Evolutionary conservation across 176 grass and related monocot genomes (phyloP).

Genomic region (Cenchrus fungigraminus): DNA sequence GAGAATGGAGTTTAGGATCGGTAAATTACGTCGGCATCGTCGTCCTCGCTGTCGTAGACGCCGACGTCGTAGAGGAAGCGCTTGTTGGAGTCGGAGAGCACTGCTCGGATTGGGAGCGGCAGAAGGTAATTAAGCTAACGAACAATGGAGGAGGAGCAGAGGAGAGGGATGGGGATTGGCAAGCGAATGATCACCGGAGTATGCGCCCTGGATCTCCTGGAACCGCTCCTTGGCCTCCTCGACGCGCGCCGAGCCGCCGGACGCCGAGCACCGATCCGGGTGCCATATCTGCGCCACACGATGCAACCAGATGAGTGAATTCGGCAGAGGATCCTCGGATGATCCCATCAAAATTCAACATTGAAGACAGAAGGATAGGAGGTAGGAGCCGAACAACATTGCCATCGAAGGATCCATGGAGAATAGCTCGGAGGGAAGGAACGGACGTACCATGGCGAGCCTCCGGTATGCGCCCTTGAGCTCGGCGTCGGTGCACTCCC

Average conservation of each 20-base stretch:
- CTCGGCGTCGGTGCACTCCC: conserved; percentile 78
- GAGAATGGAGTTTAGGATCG: not conserved
- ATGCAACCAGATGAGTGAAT: not conserved
- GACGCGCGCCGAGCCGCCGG: conserved; percentile 44
- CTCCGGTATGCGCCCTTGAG: conserved; percentile 69
- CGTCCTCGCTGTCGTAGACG: conserved; percentile 68
- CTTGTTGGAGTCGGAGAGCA: conserved; percentile 90
- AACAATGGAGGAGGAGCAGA: not conserved
- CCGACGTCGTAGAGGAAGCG: conserved; percentile 90
- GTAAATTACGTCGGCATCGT: conserved; percentile 40
- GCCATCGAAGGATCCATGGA: not conserved
- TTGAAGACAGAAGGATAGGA: not conserved
- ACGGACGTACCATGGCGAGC: conserved; percentile 67
- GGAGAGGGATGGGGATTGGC: too few species aligned
- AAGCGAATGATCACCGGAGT: conserved; percentile 49
- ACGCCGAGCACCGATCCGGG: conserved; percentile 73
- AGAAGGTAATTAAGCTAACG: not conserved
- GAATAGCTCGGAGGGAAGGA: not conserved
- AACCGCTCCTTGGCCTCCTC: conserved; percentile 82
- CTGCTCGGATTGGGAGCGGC: conserved; percentile 26
- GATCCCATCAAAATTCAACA: too few species aligned
- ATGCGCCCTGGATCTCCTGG: conserved; percentile 84
- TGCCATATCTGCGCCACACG: conserved; percentile 65
- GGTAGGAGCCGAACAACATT: not conserved
- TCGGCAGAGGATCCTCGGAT: too few species aligned